Evolutionary conservation across 345 rosid genomes (phyloP).

Genomic region (Leavenworthia alabamica): DNA sequence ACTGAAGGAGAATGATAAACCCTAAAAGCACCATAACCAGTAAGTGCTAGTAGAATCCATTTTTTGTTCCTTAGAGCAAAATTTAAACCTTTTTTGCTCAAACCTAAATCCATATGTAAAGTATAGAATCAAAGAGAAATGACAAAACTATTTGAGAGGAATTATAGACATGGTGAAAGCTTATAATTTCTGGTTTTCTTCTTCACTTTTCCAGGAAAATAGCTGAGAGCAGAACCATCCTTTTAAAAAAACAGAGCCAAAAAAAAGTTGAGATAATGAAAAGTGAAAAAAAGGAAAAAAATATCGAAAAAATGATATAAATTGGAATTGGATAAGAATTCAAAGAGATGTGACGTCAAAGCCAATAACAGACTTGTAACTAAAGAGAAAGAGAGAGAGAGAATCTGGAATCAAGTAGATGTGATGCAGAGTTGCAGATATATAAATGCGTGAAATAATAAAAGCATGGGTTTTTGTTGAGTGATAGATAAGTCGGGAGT

Average conservation of each 20-base stretch:
- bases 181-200: not conserved
- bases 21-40: slow-evolving; percentile 52
- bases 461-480: no score
- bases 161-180: not conserved
- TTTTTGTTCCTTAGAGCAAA: slow-evolving; percentile 44
- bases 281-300: not conserved
- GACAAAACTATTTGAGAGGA: not conserved
- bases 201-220: slow-evolving; percentile 15
- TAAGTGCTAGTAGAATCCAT: slow-evolving; percentile 44
- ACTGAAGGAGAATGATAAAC: slow-evolving; percentile 54
- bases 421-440: slow-evolving; percentile 5
- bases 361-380: slow-evolving; percentile 13
- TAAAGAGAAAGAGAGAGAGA: not conserved
- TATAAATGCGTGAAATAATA: no score
- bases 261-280: not conserved
- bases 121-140: not conserved
- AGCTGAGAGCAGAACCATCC: not conserved
- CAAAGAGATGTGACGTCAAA: slow-evolving; percentile 22
- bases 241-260: slow-evolving; percentile 12
- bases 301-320: not conserved
- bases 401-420: slow-evolving; percentile 2
- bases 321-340: slow-evolving; percentile 27
- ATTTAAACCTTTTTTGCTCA: slow-evolving; percentile 42
- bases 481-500: no score
- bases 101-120: slow-evolving; percentile 50